A percentile compares a stretch with the other conserved stretches of the same genome.
These are phyloP conservation scores for Marchantia paleacea DNA, from an alignment of 225 moss, liverwort and hornwort genomes.

Conservation along the genomic window DNA sequence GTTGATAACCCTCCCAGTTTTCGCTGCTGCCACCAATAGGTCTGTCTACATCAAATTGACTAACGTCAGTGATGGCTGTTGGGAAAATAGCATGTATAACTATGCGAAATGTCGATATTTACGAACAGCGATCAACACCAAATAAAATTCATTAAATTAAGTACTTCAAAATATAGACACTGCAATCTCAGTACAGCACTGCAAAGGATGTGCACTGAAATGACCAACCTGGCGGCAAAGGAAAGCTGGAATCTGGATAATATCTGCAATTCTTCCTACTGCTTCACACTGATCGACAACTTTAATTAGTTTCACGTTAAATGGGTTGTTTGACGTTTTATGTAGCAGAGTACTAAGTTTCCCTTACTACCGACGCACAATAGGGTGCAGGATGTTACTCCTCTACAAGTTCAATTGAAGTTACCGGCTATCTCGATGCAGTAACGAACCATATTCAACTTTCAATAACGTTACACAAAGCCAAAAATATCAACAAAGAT, in stretches of 20 bases:
- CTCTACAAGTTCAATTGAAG: too few species aligned
- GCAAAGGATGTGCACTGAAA: background rate
- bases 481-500: background rate
- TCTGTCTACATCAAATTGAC: conserved; percentile 53
- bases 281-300: conserved; percentile 60
- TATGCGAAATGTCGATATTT: background rate
- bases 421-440: background rate
- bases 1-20: conserved; percentile 80
- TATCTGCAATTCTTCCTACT: conserved; percentile 72
- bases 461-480: background rate
- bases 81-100: background rate
- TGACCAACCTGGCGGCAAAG: conserved; percentile 69
- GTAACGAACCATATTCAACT: background rate
- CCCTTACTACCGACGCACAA: too few species aligned
- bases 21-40: conserved; percentile 77
- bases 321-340: background rate
- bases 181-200: background rate
- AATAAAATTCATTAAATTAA: background rate
- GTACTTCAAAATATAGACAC: background rate
- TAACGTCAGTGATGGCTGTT: background rate
- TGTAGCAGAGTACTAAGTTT: too few species aligned
- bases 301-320: background rate
- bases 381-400: too few species aligned
- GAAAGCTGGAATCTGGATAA: conserved; percentile 93
- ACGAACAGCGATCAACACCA: background rate